These are phyloP conservation scores for Barbatosphaeria neglecta DNA, from an alignment of 495 filamentous ascomycete genomes.

Conservation along the genomic window DNA sequence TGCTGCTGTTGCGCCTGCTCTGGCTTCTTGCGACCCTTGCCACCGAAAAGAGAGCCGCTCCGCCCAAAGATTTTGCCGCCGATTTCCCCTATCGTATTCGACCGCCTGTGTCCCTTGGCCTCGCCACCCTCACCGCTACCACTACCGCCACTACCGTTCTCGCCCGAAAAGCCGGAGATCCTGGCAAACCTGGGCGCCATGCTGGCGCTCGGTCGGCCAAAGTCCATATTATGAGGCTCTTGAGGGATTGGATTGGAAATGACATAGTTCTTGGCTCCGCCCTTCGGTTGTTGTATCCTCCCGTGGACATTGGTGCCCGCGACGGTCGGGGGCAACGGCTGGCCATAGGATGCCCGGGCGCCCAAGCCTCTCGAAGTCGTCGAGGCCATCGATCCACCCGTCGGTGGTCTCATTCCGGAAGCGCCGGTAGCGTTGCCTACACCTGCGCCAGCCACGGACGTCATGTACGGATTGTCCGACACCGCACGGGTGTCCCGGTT, in stretches of 20 bases:
- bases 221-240: conserved; percentile 33
- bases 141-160: conserved; percentile 4
- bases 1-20: conserved; percentile 30
- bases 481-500: conserved; percentile 41
- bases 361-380: conserved; percentile 48
- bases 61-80: conserved; percentile 69
- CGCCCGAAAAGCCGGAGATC: conserved; percentile 29
- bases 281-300: conserved; percentile 71
- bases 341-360: conserved; percentile 77
- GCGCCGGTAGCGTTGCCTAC: too few relatives aligned
- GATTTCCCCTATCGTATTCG: conserved; percentile 76
- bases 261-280: conserved; percentile 56
- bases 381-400: conserved; percentile 71
- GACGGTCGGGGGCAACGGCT: conserved; percentile 77
- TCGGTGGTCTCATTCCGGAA: conserved; percentile 55
- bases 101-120: conserved; percentile 72
- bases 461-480: conserved; percentile 35
- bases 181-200: conserved; percentile 39
- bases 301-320: conserved; percentile 86
- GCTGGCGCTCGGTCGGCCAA: conserved; percentile 50
- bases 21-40: conserved; percentile 33
- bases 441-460: conserved; percentile 15
- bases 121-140: conserved; percentile 7
- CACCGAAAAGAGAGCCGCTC: conserved; percentile 66
- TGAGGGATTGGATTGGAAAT: conserved; percentile 63